Evolutionary conservation across 768 basidiomycete genomes (phyloP), one percentile per base, ranked within the genome.

Genomic region (Termitomyces sp.): DNA sequence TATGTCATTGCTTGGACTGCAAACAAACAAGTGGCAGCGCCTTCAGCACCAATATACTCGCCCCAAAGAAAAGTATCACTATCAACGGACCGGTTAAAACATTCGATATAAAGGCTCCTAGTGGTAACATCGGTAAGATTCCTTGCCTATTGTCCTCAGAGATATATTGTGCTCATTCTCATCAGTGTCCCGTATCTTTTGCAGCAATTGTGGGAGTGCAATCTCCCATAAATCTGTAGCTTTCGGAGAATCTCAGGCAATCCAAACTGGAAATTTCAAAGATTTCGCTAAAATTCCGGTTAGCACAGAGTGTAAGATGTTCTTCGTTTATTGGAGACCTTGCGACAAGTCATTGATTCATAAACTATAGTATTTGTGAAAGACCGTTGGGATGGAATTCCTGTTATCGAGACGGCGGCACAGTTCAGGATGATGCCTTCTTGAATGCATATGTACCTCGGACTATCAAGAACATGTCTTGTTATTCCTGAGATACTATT

Each of bases 1-100:
- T 72, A 33, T 75, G 74, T 58, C 74, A 75, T 63, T 75, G 74
- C 66, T 58, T 56, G 32, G 74, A 74, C 58, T 75, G 74, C 64
- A 66, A 67, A 45, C 68, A 72, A 52, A 72, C 72, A 36, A 72
- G 70, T 52, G 74, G 74, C n/a, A 72, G 72, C 52, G 72, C 72
- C 6, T 75, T 71, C 66, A 72, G 70, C 64, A 73, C 73, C 61
- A 74, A 73, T 62, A 61, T 75, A 58, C 68, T 74, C 26, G 71
- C 66, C 5, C 67, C 68, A 12, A 64, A 72, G 58, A 71, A 67
- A 53, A 65, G 68, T 40, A 68, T 74, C 30, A 69, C 57, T 13
- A 72, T 74, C 61, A 64, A 49, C 1, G 74, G 73, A 0, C 71
- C 74, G 4, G 61, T 69, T n/a, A 70, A 70, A 54, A 58, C 66